Evolutionary conservation across 306 rosid genomes (phyloP).

Genomic region (Datisca glomerata): DNA sequence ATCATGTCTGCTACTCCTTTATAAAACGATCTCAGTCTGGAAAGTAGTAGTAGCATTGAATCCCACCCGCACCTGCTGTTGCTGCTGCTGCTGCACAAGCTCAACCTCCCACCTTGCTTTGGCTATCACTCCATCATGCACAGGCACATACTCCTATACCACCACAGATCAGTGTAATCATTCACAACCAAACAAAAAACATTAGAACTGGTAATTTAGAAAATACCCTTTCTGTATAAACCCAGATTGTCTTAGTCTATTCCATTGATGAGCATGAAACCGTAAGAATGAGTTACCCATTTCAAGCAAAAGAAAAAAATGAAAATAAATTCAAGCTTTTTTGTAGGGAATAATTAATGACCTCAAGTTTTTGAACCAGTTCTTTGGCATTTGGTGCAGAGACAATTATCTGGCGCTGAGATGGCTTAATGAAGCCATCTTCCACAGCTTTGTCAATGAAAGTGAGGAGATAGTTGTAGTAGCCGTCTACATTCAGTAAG

Average conservation of each 20-base stretch:
- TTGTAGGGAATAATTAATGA: neutral
- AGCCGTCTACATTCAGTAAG: constrained; percentile 45
- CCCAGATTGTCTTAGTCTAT: too few species aligned
- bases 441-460: constrained; percentile 51
- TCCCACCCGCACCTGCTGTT: constrained; percentile 14
- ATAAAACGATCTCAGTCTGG: constrained; percentile 40
- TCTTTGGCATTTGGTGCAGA: constrained; percentile 44
- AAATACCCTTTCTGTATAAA: too few species aligned
- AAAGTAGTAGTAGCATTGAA: constrained; percentile 31
- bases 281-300: too few species aligned
- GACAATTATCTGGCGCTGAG: constrained; percentile 43
- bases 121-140: constrained; percentile 32
- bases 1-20: too few species aligned
- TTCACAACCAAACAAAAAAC: constrained; percentile 7
- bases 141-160: constrained; percentile 44
- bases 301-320: too few species aligned
- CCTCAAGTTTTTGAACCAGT: constrained; percentile 52
- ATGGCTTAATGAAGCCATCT: constrained; percentile 48
- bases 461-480: constrained; percentile 36
- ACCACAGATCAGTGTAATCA: constrained; percentile 2
- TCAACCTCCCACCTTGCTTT: constrained; percentile 33
- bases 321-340: too few species aligned
- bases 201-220: too few species aligned
- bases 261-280: too few species aligned
- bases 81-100: constrained; percentile 20